Evolutionary conservation across 352 stramenopile species (phyloP).

Genomic region (Phytopythium litorale): DNA sequence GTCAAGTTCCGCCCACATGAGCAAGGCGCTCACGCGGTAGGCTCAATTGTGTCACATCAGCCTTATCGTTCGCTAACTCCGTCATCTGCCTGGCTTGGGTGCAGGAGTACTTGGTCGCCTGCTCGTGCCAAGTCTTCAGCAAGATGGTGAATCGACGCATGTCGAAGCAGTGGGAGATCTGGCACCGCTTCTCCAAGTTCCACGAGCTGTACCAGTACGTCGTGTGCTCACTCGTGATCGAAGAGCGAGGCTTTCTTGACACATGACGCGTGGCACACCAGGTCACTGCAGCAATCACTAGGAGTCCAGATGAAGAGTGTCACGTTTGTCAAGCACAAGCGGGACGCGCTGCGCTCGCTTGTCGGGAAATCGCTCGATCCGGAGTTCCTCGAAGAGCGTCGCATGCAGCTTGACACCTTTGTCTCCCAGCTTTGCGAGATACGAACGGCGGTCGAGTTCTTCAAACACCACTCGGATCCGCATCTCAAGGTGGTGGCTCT

Average conservation of each 20-base stretch:
- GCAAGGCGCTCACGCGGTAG: slow-evolving; percentile 43
- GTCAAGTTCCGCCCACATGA: slow-evolving; percentile 36
- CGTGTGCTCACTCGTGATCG: background rate
- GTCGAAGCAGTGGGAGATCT: slow-evolving; percentile 60
- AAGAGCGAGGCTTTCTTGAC: background rate
- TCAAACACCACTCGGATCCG: slow-evolving; percentile 41
- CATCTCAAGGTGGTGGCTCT: slow-evolving; percentile 34
- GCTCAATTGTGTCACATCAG: background rate
- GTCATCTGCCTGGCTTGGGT: background rate
- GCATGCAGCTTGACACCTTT: slow-evolving; percentile 51
- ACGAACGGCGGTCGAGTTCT: slow-evolving; percentile 44
- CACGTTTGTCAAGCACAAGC: slow-evolving; percentile 51
- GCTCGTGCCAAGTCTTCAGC: slow-evolving; percentile 55
- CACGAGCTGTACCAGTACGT: slow-evolving; percentile 46
- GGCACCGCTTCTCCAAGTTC: slow-evolving; percentile 65
- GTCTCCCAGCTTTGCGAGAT: slow-evolving; percentile 40
- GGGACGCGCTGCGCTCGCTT: slow-evolving; percentile 42
- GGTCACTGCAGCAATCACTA: slow-evolving; percentile 39
- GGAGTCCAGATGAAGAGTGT: slow-evolving; percentile 38
- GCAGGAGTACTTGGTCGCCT: slow-evolving; percentile 66
- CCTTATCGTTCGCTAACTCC: background rate
- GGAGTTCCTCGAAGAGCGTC: slow-evolving; percentile 57
- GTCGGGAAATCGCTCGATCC: slow-evolving; percentile 45
- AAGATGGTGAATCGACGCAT: slow-evolving; percentile 35
- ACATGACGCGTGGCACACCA: background rate